Evolutionary conservation across 768 basidiomycete genomes (phyloP).

Genomic region (Thelephora aurantiotincta): DNA sequence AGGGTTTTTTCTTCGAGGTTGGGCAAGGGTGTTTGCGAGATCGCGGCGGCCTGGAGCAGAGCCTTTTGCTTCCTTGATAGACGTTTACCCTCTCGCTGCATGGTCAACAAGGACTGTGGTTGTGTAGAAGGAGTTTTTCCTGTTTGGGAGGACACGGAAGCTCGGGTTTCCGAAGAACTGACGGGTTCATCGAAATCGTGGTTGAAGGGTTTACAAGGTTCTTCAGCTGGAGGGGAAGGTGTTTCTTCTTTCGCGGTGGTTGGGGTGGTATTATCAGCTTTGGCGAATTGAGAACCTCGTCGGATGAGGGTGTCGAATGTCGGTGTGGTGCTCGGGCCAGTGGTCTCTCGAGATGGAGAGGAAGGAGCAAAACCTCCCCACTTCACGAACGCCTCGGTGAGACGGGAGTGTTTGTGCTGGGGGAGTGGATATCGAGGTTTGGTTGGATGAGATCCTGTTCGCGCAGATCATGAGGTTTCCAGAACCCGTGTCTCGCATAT

Average conservation of each 20-base stretch:
- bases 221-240: neutral
- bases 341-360: too few relatives aligned
- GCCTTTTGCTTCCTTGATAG: neutral
- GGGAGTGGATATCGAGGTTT: neutral
- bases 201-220: neutral
- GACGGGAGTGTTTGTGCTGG: neutral
- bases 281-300: too few relatives aligned
- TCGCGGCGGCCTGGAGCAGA: neutral
- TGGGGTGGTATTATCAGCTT: too few relatives aligned
- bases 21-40: neutral
- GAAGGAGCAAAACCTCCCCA: slow-evolving; percentile 12
- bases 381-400: slow-evolving; percentile 5
- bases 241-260: too few relatives aligned
- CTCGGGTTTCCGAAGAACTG: neutral
- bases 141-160: neutral
- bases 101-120: neutral
- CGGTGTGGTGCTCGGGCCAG: too few relatives aligned
- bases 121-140: neutral
- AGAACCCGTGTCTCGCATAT: neutral
- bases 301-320: too few relatives aligned
- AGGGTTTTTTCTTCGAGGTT: neutral
- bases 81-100: neutral
- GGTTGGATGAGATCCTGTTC: neutral
- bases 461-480: too few relatives aligned
- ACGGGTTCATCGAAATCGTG: neutral